Conservation (phyloP, 2,329 filamentous ascomycete genomes). For the Metarhizium album region DNA sequence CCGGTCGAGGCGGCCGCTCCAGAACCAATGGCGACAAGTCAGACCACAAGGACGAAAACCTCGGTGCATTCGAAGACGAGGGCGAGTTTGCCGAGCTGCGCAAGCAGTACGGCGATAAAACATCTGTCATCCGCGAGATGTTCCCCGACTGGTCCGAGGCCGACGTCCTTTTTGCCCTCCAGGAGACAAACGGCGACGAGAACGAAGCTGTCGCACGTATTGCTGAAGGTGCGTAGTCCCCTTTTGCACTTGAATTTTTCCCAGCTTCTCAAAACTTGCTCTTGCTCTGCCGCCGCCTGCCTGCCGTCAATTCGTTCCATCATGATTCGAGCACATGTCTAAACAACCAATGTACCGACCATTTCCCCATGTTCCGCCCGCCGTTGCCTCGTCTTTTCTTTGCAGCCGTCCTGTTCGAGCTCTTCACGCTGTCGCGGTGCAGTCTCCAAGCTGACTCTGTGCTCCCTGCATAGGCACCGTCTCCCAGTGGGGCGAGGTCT, state of each 20-base stretch:
- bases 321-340: background rate
- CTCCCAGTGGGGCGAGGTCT: slow-evolving; percentile 76
- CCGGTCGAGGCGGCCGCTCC: slow-evolving; percentile 56
- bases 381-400: background rate
- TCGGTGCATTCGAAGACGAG: slow-evolving; percentile 60
- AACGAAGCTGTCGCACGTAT: slow-evolving; percentile 67
- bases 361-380: background rate
- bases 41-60: slow-evolving; percentile 45
- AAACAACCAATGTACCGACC: background rate
- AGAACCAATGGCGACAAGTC: slow-evolving; percentile 63
- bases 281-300: background rate
- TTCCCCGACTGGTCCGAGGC: slow-evolving; percentile 94
- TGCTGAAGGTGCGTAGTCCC: slow-evolving; percentile 52
- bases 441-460: slow-evolving; percentile 9
- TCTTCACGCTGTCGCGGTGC: background rate
- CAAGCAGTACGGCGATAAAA: slow-evolving; percentile 73
- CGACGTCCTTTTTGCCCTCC: slow-evolving; percentile 83
- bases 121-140: slow-evolving; percentile 78
- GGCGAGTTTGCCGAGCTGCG: slow-evolving; percentile 87
- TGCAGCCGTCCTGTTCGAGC: too few species aligned
- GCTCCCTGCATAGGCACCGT: slow-evolving; percentile 49
- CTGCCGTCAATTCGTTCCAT: background rate
- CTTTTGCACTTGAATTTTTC: slow-evolving; percentile 8
- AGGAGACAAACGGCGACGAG: slow-evolving; percentile 77
- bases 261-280: background rate